These are phyloP conservation scores for Corynascus novoguineensis DNA, from an alignment of 495 filamentous ascomycete species.

Conservation along the genomic window DNA sequence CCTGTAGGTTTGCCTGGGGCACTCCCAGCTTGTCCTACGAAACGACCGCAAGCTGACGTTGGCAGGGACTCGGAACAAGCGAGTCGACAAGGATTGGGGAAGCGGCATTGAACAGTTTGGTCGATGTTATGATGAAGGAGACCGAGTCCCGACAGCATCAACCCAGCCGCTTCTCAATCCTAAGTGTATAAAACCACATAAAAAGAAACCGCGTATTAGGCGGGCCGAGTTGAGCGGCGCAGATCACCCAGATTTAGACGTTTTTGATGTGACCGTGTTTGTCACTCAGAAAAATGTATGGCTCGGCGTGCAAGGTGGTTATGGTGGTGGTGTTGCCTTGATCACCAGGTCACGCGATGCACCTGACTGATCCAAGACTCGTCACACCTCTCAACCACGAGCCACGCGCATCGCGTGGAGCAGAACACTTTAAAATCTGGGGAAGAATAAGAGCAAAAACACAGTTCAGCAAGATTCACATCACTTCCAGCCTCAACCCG, in stretches of 20 bases:
- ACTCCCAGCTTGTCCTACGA: neutral
- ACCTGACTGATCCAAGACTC: slow-evolving; percentile 5
- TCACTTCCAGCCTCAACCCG: neutral
- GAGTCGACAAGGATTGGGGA: neutral
- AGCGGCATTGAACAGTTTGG: neutral
- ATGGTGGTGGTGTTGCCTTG: slow-evolving; percentile 8
- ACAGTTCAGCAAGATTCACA: neutral
- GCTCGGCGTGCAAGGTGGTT: neutral
- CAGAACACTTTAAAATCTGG: neutral
- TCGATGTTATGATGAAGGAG: no score
- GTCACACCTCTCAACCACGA: slow-evolving; percentile 12
- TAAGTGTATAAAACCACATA: no score
- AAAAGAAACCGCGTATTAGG: no score
- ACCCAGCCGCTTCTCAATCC: no score
- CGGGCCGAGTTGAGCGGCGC: no score
- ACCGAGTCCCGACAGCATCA: no score
- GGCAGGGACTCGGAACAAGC: neutral
- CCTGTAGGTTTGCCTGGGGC: slow-evolving; percentile 13
- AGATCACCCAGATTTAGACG: no score
- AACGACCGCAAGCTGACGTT: neutral
- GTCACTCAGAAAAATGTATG: neutral
- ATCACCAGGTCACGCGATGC: slow-evolving; percentile 16
- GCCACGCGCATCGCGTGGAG: neutral
- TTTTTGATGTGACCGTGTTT: no score
- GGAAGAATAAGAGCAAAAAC: neutral